These are phyloP conservation scores for Saxophila tyrrhenica DNA, from an alignment of 495 filamentous ascomycete genomes.

Conservation along the genomic window DNA sequence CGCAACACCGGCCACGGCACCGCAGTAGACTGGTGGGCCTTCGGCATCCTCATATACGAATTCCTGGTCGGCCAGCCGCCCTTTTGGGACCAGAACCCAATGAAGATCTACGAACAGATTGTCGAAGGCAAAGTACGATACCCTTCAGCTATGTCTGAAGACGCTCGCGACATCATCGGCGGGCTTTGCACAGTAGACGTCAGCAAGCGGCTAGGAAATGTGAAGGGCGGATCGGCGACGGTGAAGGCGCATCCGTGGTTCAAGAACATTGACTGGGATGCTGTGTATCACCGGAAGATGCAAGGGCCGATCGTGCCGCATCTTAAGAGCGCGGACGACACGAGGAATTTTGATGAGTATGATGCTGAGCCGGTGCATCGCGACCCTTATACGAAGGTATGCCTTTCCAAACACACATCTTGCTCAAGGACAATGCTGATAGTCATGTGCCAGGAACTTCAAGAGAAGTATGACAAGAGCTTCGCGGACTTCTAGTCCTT, in stretches of 20 bases:
- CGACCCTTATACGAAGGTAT: conserved; percentile 49
- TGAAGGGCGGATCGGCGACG: conserved; percentile 65
- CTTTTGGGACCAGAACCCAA: conserved; percentile 93
- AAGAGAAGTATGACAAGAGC: conserved; percentile 58
- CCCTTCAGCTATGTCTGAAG: conserved; percentile 55
- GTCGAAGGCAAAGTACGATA: conserved; percentile 63
- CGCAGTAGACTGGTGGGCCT: conserved; percentile 98
- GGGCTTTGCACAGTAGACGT: conserved; percentile 83
- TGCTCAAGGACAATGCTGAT: background rate
- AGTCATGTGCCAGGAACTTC: conserved; percentile 43
- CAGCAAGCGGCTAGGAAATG: conserved; percentile 76
- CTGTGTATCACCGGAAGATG: conserved; percentile 51
- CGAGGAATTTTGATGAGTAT: conserved; percentile 85
- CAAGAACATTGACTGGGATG: conserved; percentile 70
- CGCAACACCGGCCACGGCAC: conserved; percentile 83
- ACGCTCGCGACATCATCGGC: conserved; percentile 73
- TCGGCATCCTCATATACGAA: conserved; percentile 92
- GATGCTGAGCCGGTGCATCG: conserved; percentile 45
- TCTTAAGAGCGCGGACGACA: conserved; percentile 68
- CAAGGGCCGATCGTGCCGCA: conserved; percentile 80
- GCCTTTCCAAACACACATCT: background rate
- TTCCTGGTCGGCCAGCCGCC: conserved; percentile 93
- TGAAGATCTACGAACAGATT: conserved; percentile 92
- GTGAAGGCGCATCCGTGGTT: conserved; percentile 91
- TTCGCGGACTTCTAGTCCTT: conserved; percentile 63